Percentiles rank a stretch among this genome's conserved stretches.
Conservation (phyloP, 257 asterid genomes). For the Rauvolfia tetraphylla region DNA sequence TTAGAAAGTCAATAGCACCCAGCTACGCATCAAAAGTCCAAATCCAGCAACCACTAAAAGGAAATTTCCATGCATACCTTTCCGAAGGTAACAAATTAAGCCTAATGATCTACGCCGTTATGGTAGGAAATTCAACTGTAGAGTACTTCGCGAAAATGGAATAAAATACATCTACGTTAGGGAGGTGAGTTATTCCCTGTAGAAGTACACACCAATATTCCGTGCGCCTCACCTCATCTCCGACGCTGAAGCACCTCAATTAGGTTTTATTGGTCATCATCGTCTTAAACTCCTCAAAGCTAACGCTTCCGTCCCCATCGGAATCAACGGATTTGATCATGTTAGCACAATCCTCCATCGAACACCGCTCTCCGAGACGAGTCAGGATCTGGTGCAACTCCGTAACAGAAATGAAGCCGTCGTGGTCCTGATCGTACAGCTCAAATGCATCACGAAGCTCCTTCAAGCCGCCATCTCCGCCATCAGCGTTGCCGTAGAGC, state of each 20-base stretch:
- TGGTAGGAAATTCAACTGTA: not conserved
- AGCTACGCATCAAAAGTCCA: not conserved
- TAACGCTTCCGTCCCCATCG: constrained; percentile 75
- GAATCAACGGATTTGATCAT: constrained; percentile 79
- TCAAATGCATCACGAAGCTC: constrained; percentile 83
- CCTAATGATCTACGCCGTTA: not conserved
- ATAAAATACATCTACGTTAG: not conserved
- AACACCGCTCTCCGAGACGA: constrained; percentile 68
- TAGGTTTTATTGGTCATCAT: constrained; percentile 59
- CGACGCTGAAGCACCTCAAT: not conserved
- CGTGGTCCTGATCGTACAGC: constrained; percentile 71
- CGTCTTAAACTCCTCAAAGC: constrained; percentile 63
- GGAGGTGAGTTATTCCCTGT: constrained; percentile 1
- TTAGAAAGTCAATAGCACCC: constrained; percentile 3
- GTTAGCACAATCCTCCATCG: constrained; percentile 54
- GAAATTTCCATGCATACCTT: not conserved
- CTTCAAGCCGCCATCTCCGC: constrained; percentile 33
- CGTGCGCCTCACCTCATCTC: constrained; percentile 3
- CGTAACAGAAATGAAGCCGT: constrained; percentile 67
- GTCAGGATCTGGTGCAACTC: constrained; percentile 76
- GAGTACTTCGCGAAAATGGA: not conserved
- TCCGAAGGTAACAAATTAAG: not conserved
- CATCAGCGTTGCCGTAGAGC: constrained; percentile 20
- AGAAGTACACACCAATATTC: not conserved
- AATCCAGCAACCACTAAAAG: not conserved